These are phyloP conservation scores for Stephania japonica DNA, from an alignment of 164 flowering plant species.

Conservation along the genomic window DNA sequence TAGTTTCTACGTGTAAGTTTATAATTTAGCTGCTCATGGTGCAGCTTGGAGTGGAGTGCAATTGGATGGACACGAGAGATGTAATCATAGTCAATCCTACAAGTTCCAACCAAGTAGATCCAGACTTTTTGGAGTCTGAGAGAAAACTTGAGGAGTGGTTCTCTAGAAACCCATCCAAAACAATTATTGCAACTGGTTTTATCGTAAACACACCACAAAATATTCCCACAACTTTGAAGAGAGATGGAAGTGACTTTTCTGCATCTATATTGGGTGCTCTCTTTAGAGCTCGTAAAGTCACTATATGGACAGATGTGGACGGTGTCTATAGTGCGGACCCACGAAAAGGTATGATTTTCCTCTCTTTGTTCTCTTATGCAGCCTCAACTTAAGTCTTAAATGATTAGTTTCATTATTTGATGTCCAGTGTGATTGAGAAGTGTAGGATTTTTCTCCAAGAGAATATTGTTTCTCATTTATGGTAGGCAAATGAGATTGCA, in stretches of 20 bases:
- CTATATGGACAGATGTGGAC: constrained; percentile 98
- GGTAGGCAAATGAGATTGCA: no score
- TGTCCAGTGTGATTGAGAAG: background rate
- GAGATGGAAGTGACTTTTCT: constrained; percentile 99
- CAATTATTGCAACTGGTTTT: constrained; percentile 88
- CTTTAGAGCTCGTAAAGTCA: constrained; percentile 74
- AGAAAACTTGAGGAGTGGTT: constrained; percentile 79
- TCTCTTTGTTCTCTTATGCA: background rate
- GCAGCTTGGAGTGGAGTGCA: constrained; percentile 69
- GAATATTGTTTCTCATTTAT: no score
- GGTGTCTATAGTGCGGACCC: constrained; percentile 99
- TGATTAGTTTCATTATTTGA: no score
- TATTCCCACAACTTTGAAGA: constrained; percentile 92
- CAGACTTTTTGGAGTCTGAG: constrained; percentile 70
- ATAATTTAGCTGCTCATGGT: constrained; percentile 5
- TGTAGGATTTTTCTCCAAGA: background rate
- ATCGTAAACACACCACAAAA: constrained; percentile 85
- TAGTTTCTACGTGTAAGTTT: no score
- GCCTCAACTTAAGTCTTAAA: background rate
- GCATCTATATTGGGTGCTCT: constrained; percentile 98
- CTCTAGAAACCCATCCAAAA: constrained; percentile 51
- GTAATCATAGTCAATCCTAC: constrained; percentile 87
- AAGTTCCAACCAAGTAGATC: constrained; percentile 87
- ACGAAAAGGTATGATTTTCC: constrained; percentile 65
- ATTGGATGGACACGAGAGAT: constrained; percentile 97